Evolutionary conservation across 768 basidiomycete species (phyloP).

Genomic region (Sarcomyxa edulis): DNA sequence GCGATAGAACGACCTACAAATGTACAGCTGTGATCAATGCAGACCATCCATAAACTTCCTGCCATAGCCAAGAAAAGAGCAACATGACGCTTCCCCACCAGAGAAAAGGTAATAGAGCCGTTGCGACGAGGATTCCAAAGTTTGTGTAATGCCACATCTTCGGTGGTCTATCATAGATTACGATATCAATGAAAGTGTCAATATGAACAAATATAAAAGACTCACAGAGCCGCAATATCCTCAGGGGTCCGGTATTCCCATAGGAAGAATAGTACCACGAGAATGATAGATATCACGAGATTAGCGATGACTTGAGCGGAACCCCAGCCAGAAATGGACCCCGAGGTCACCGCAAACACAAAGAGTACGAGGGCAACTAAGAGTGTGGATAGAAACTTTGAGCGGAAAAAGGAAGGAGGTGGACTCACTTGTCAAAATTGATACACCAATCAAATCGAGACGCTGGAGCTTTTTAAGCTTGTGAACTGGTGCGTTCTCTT

Average conservation of each 20-base stretch:
- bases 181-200: slow-evolving; percentile 22
- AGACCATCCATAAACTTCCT: slow-evolving; percentile 18
- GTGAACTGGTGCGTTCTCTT: no score
- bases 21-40: slow-evolving; percentile 3
- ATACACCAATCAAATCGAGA: slow-evolving; percentile 13
- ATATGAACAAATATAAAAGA: no score
- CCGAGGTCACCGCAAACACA: neutral
- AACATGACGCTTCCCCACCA: slow-evolving; percentile 14
- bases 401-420: slow-evolving; percentile 31
- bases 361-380: neutral
- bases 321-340: slow-evolving; percentile 38
- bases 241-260: no score
- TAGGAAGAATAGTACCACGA: slow-evolving; percentile 36
- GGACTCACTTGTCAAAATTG: slow-evolving; percentile 13
- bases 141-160: slow-evolving; percentile 32
- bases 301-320: slow-evolving; percentile 34
- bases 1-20: slow-evolving; percentile 12
- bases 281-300: slow-evolving; percentile 34
- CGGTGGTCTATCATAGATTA: slow-evolving; percentile 26
- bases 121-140: no score
- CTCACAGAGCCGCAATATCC: no score
- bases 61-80: slow-evolving; percentile 26
- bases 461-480: slow-evolving; percentile 4
- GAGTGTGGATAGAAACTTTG: neutral
- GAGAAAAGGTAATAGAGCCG: slow-evolving; percentile 33